Percentiles rank a stretch among this genome's conserved stretches.
Evolutionary conservation across 192 early-diverging fungal genomes (phyloP).

Genomic region (Spinellus fusiger): DNA sequence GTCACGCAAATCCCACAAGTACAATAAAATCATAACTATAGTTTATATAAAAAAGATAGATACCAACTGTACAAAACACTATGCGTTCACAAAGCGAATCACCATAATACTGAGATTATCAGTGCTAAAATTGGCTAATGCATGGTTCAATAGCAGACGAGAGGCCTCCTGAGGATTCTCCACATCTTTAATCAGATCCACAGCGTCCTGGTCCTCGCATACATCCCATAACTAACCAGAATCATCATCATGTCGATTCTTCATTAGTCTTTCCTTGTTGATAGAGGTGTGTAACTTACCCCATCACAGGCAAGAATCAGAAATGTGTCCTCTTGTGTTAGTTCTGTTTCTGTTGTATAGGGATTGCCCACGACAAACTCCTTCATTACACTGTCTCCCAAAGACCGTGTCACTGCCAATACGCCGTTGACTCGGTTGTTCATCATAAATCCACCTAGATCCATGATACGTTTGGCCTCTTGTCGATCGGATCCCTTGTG

Average conservation of each 20-base stretch:
- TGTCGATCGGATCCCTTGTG: slow-evolving; percentile 92
- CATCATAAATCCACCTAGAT: slow-evolving; percentile 94
- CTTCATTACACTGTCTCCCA: slow-evolving; percentile 96
- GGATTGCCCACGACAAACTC: slow-evolving; percentile 94
- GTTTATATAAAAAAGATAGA: too few species aligned
- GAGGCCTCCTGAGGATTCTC: slow-evolving; percentile 74
- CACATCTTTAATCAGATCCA: slow-evolving; percentile 77
- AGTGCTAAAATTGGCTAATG: slow-evolving; percentile 86
- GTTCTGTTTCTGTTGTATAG: slow-evolving; percentile 87
- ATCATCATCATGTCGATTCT: neutral
- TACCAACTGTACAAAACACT: neutral
- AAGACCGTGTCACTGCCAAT: slow-evolving; percentile 90
- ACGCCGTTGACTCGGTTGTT: slow-evolving; percentile 98
- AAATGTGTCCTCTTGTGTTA: slow-evolving; percentile 67
- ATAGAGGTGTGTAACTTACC: slow-evolving; percentile 62
- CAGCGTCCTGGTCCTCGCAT: slow-evolving; percentile 89
- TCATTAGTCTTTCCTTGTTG: neutral
- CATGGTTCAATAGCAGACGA: slow-evolving; percentile 73
- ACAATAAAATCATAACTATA: too few species aligned
- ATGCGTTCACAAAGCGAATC: slow-evolving; percentile 58
- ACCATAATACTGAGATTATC: slow-evolving; percentile 95
- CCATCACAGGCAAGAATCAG: slow-evolving; percentile 98
- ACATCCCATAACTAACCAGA: slow-evolving; percentile 88
- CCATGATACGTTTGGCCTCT: slow-evolving; percentile 88
- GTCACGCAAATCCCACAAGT: neutral